Conservation (phyloP, 2,329 filamentous ascomycete species). For the Erysiphe pulchra region DNA sequence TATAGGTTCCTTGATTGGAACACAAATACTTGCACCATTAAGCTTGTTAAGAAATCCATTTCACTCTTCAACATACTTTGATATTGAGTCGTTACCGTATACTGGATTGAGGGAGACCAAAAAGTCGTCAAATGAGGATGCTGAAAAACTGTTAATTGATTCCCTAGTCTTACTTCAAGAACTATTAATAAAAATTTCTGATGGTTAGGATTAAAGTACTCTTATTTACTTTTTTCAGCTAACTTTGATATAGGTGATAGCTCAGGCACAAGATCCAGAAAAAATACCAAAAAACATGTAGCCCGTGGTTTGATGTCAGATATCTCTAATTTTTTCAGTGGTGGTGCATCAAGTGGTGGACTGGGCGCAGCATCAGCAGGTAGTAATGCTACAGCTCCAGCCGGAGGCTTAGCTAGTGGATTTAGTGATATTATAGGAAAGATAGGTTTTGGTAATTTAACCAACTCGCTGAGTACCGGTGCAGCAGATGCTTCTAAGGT, state of each 20-base stretch:
- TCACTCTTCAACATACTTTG: not conserved
- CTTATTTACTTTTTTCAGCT: not conserved
- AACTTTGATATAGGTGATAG: not conserved
- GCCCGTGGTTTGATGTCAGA: conserved; percentile 1
- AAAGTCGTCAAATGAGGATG: not conserved
- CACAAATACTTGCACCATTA: not conserved
- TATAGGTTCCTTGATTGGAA: not conserved
- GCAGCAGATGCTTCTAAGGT: conserved; percentile 1
- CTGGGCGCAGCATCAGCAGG: too few species aligned
- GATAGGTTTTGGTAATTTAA: not conserved
- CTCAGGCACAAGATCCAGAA: not conserved
- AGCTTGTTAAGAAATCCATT: not conserved
- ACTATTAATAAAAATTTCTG: not conserved
- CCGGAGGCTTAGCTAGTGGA: too few species aligned
- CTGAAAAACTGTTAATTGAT: not conserved
- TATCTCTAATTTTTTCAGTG: conserved; percentile 1
- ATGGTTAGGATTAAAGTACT: not conserved
- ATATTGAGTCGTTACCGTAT: not conserved
- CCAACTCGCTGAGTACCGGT: not conserved
- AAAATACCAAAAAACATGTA: not conserved
- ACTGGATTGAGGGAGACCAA: not conserved
- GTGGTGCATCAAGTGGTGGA: not conserved
- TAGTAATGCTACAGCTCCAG: too few species aligned
- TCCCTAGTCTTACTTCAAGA: not conserved
- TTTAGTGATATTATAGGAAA: not conserved